Percentiles rank a stretch among this genome's conserved stretches.
These are phyloP conservation scores for Arachis stenosperma DNA, from an alignment of 306 rosid species.

Conservation along the genomic window DNA sequence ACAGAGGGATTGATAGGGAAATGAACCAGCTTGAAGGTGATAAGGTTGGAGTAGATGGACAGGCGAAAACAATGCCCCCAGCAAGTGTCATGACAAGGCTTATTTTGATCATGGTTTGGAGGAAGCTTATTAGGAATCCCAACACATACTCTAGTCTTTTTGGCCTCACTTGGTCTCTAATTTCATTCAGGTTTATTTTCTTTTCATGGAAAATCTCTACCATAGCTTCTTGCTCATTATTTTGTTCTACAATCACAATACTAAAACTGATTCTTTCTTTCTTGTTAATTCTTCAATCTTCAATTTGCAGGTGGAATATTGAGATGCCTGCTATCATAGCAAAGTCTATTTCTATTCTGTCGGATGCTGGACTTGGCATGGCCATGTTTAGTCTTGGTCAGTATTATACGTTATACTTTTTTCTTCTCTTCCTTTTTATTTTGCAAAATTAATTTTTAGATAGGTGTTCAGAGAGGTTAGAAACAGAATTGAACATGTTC, in stretches of 20 bases:
- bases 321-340: constrained; percentile 86
- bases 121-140: constrained; percentile 87
- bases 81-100: constrained; percentile 96
- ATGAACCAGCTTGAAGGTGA: constrained; percentile 58
- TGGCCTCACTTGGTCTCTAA: constrained; percentile 87
- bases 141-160: constrained; percentile 87
- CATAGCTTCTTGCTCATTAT: background rate
- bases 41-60: constrained; percentile 54
- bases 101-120: constrained; percentile 93
- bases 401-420: background rate
- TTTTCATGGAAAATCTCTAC: constrained; percentile 4
- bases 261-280: background rate
- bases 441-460: background rate
- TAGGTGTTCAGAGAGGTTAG: background rate
- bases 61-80: constrained; percentile 77
- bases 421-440: constrained; percentile 20
- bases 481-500: constrained; percentile 16
- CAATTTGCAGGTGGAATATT: constrained; percentile 65
- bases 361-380: constrained; percentile 99
- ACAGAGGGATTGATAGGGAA: constrained; percentile 59
- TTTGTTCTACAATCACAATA: constrained; percentile 1
- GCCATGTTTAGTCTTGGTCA: constrained; percentile 97
- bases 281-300: constrained; percentile 28
- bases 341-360: constrained; percentile 80
- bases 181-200: constrained; percentile 63